Conservation (phyloP, 202 grass and related monocot genomes). For the Zizania palustris region DNA sequence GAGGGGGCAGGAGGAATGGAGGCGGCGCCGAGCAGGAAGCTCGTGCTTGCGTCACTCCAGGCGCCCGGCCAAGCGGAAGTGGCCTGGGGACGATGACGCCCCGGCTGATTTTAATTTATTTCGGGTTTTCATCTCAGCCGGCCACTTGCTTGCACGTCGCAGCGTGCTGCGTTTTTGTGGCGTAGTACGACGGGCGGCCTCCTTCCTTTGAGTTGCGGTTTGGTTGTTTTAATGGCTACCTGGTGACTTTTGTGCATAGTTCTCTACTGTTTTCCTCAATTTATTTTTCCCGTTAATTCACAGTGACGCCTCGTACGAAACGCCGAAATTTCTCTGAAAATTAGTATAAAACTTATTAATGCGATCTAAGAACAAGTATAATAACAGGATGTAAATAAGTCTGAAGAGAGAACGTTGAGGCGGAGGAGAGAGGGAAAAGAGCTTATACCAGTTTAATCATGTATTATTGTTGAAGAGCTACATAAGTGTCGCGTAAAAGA, state of each 20-base stretch:
- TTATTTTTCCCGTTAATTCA: background rate
- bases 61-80: conserved; percentile 31
- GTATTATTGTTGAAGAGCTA: no score
- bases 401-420: no score
- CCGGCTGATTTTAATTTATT: background rate
- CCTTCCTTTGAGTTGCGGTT: background rate
- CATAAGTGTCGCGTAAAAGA: no score
- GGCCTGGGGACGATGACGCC: conserved; percentile 13
- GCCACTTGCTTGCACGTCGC: background rate
- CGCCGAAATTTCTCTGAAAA: no score
- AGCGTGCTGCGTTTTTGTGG: background rate
- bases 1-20: background rate
- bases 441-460: no score
- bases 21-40: conserved; percentile 14
- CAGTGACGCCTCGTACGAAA: no score
- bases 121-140: background rate
- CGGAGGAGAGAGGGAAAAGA: no score
- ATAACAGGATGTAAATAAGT: no score
- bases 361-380: no score
- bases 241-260: conserved; percentile 26
- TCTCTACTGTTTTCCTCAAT: background rate
- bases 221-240: background rate
- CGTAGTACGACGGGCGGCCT: background rate
- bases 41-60: background rate
- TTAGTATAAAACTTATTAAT: no score